phyloP scores from a whole-genome alignment of 2,329 filamentous ascomycete genomes.

The Cladophialophora bantiana region DNA sequence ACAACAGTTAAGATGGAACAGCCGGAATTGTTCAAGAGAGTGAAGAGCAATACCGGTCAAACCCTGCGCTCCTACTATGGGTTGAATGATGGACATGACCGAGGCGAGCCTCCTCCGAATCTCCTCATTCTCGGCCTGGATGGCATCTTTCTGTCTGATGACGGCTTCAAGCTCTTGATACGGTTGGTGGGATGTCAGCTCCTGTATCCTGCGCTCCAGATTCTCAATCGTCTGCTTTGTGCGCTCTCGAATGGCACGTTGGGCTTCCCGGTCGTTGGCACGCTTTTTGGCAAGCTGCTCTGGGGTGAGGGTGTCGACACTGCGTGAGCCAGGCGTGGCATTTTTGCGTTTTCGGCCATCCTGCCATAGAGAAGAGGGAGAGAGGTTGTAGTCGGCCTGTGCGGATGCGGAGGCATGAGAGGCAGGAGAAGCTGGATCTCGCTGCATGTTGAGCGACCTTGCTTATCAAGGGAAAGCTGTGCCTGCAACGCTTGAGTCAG shows the following conservation, averaged over 20 bases:
- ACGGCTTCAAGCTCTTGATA: constrained; percentile 83
- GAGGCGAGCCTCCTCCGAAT: constrained; percentile 72
- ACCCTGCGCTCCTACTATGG: constrained; percentile 51
- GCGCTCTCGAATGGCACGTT: constrained; percentile 82
- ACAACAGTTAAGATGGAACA: constrained; percentile 21
- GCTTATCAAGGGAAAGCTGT: constrained; percentile 22
- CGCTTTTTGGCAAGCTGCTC: constrained; percentile 89
- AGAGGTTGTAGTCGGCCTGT: constrained; percentile 22
- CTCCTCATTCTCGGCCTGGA: constrained; percentile 80
- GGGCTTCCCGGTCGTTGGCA: constrained; percentile 88
- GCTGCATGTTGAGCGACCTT: constrained; percentile 28
- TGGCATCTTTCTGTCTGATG: constrained; percentile 75
- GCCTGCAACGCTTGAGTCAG: constrained; percentile 24
- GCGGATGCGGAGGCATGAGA: constrained; percentile 29
- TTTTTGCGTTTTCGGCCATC: constrained; percentile 52
- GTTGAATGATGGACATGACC: constrained; percentile 64
- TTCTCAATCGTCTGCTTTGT: constrained; percentile 80
- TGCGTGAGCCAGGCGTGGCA: constrained; percentile 62
- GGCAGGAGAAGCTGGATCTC: constrained; percentile 24
- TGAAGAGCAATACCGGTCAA: constrained; percentile 49
- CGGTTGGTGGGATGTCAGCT: constrained; percentile 79
- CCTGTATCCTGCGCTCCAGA: constrained; percentile 74
- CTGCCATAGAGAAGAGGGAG: constrained; percentile 28
- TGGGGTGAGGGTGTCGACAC: constrained; percentile 84
- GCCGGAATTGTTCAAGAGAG: constrained; percentile 25